These are phyloP conservation scores for Blastobotrys peoriensis DNA, from an alignment of 805 yeast species.

Conservation along the genomic window DNA sequence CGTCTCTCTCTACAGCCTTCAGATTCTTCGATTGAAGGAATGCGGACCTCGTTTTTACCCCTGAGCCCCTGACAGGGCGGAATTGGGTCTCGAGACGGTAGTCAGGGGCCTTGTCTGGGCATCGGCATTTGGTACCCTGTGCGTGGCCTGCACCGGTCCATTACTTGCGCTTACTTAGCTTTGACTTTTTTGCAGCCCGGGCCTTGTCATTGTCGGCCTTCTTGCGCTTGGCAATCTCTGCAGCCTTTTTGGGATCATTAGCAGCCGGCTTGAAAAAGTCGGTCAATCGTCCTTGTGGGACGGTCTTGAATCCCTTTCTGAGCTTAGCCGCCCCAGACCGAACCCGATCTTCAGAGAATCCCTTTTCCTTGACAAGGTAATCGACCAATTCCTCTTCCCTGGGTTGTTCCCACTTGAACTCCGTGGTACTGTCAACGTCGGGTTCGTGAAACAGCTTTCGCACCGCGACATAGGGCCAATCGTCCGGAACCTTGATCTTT, in stretches of 20 bases:
- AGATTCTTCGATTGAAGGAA: too few relatives aligned
- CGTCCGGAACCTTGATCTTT: slow-evolving; percentile 83
- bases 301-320: slow-evolving; percentile 73
- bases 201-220: slow-evolving; percentile 7
- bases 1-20: too few relatives aligned
- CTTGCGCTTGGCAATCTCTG: slow-evolving; percentile 16
- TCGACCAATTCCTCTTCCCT: slow-evolving; percentile 77
- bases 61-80: too few relatives aligned
- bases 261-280: slow-evolving; percentile 76
- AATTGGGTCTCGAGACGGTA: too few relatives aligned
- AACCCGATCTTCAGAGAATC: slow-evolving; percentile 89
- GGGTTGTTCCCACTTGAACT: slow-evolving; percentile 84
- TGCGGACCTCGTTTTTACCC: too few relatives aligned
- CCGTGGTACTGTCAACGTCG: slow-evolving; percentile 60
- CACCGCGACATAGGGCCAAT: slow-evolving; percentile 90
- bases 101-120: too few relatives aligned
- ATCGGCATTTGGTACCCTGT: too few relatives aligned
- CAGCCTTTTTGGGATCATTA: slow-evolving; percentile 37
- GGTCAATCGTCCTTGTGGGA: slow-evolving; percentile 87
- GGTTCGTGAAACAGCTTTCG: slow-evolving; percentile 78
- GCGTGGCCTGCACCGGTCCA: too few relatives aligned
- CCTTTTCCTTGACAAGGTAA: slow-evolving; percentile 79
- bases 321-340: slow-evolving; percentile 80
- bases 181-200: background rate
- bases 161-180: too few relatives aligned